Evolutionary conservation across 805 yeast species (phyloP), one percentile per base, ranked within the genome.

Genomic region (Metschnikowia bowlesiae): DNA sequence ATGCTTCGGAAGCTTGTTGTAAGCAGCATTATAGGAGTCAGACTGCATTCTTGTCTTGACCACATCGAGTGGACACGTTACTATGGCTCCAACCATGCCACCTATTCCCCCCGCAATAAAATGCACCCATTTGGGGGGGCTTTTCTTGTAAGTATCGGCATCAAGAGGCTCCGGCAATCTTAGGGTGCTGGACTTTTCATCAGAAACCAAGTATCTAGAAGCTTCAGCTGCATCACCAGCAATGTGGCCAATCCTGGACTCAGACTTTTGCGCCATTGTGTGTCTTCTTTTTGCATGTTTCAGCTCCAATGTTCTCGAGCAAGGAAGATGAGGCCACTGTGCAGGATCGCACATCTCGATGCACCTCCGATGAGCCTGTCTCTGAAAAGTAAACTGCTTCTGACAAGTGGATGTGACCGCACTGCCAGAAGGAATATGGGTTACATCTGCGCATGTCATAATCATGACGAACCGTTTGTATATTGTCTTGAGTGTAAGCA

Each of bases 11-110:
- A 79, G 72, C 54, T 67, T 55, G 71, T 73, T 73, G 63, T 87
- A 87, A 10, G 78, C 67, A 7, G 75, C 70, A 55, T 78, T 79
- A 59, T 85, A 91, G 6, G 85, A 88, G 62, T 90, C 96, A 53
- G 96, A 86, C 66, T 94, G 99, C 49, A 94, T 71, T 62, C 99
- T 78, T 0, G 99, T 94, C 64, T 94, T 94, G 35, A 94, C 97
- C 45, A 94, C 95, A 67, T 91, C 99, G 54, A 94, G 81, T 0
- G 99, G 99, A 59, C 96, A 85, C 0, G 99, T 94, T 48, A 83
- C 84, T 2, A 92, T 71, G 1, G 99, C 96, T 28, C 99, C 99
- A 31, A 92, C 88, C 97, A 94, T 94, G 13, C 99, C 99, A 33
- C 97, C 99, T 28, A 88, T 66, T 11, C 96, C 96, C 46, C 94